Evolutionary conservation across 2,329 filamentous ascomycete genomes (phyloP).

Genomic region (Achaetomium macrosporum): DNA sequence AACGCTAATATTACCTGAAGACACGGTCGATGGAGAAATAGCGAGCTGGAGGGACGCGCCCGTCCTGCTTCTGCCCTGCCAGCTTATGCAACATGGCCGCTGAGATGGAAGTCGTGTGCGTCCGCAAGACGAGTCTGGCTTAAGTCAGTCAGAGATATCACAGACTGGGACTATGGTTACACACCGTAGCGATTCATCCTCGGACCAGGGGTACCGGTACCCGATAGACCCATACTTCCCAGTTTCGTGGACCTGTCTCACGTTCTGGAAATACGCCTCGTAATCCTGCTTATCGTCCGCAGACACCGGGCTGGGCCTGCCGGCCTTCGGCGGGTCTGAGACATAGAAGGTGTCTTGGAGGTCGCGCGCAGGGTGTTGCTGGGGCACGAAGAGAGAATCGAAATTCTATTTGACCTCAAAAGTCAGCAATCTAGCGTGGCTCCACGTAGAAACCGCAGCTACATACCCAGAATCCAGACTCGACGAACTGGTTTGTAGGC

Average conservation of each 20-base stretch:
- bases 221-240: constrained; percentile 94
- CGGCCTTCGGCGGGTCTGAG: constrained; percentile 75
- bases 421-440: neutral
- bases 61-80: constrained; percentile 68
- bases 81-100: constrained; percentile 88
- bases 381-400: constrained; percentile 81
- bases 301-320: constrained; percentile 55
- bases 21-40: constrained; percentile 99
- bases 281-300: constrained; percentile 61
- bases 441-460: too few species aligned
- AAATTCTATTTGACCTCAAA: constrained; percentile 60
- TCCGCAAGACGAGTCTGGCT: constrained; percentile 70
- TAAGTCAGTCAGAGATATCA: neutral
- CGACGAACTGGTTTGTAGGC: constrained; percentile 88
- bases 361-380: constrained; percentile 91
- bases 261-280: constrained; percentile 80
- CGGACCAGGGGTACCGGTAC: constrained; percentile 91
- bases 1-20: constrained; percentile 49
- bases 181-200: constrained; percentile 69
- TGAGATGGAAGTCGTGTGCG: constrained; percentile 90
- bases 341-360: constrained; percentile 97
- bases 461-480: constrained; percentile 78
- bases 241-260: constrained; percentile 78
- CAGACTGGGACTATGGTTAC: neutral
- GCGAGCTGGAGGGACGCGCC: constrained; percentile 62